Base-by-base conservation (phyloP, 805 yeast genomes). In the Sugiyamaella mastotermitis region DNA sequence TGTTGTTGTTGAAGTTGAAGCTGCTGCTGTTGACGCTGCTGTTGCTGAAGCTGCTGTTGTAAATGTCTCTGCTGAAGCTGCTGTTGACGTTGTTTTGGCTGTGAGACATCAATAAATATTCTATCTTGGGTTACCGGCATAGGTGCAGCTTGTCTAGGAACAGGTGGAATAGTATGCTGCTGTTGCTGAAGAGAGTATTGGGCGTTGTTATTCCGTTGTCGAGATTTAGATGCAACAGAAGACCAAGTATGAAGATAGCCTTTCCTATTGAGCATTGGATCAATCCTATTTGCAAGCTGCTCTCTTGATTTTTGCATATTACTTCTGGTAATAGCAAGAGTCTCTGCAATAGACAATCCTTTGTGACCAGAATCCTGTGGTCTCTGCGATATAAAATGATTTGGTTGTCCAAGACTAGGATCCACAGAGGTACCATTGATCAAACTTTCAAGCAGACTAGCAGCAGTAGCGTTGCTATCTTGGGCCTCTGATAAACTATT, bases 321-420 rank as follows among this genome's bases (percentile, higher is more conserved):
- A 18, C 40, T 31, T 13, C 53, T 29, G 7, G 48, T 72, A 37
- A 72, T 48, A 0, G 82, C 82, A 46, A 76, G 56, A 2, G 80
- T 73, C 46, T 76, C 79, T 0, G 82, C 81, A 35, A 76, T 75
- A 1, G 81, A 71, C 20, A 74, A 35, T 14, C 21, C 16, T 13
- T 7, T 10, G 20, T 13, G 19, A 8, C 10, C 7, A 9, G 37
- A n/a, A 33, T 19, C 25, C 11, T 14, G 16, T 26, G 6, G 16
- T 15, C 16, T 17, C 9, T 20, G 17, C 18, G n/a, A 27, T 21
- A 31, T 31, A 6, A n/a, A 17, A 23, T 23, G 26, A 23, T n/a
- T n/a, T 23, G 10, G 26, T 10, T 10, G 26, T 10, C n/a, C 11
- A 23, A 10, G 26, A n/a, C n/a, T n/a, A 23, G 11, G 11, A 23